Evolutionary conservation across 73 alveolate genomes (phyloP), one percentile per base, ranked within the genome.

Genomic region (Paramecium sexaurelia): DNA sequence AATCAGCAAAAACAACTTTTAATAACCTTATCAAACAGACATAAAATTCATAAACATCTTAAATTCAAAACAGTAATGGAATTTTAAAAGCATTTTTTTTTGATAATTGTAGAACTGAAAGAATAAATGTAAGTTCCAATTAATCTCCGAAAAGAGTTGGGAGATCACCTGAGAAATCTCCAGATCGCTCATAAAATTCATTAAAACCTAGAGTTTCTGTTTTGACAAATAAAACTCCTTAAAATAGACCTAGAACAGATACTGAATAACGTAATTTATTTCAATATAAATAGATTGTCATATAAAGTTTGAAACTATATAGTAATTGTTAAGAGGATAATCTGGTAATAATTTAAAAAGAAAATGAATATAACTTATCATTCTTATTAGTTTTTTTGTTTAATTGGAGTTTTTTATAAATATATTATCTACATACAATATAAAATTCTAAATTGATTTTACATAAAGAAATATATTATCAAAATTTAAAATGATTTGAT

Each of bases 71-170:
- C 17, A 51, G 20, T 43, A 41, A 32, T 41, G 43, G 55, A 41
- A 22, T 22, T 37, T 29, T 78, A 26, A 78, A 78, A 78, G 29
- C 90, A 6, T 78, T 78, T 27, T 22, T 78, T 19, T 78, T 40
- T 78, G 90, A 78, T 24, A 78, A 78, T 41, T 71, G 86, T 11
- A 78, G 90, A 45, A 78, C 68, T 17, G 90, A 45, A 19, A 19
- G 68, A 41, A 36, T 24, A 5, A 78, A 24, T 78, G n/a, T 24
- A 45, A 22, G 24, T 78, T 24, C 90, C 19, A 32, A 32, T 33
- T 41, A 36, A 2, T 78, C 68, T 5, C 45, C 90, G 5, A 78
- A 39, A 7, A 39, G 61, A 29, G 40, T 20, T 6, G 55, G 55
- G 0, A 78, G 90, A 17, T 78, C 90, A n/a, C 90, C 90, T 37